Evolutionary conservation across 2,329 filamentous ascomycete species (phyloP).

Genomic region (Ceratocystis ficicola): DNA sequence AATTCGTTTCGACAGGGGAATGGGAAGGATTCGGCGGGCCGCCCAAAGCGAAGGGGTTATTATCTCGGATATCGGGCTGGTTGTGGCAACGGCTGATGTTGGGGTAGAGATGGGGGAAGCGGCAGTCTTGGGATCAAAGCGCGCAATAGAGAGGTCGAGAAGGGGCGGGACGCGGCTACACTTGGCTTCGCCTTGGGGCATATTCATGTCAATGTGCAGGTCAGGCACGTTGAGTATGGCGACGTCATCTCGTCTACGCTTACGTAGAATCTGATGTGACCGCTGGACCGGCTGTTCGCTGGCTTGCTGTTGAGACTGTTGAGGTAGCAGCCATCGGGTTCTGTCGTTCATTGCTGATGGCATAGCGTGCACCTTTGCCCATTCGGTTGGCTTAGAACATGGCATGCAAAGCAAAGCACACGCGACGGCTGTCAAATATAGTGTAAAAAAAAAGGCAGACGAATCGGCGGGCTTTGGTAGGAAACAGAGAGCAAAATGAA

Average conservation of each 20-base stretch:
- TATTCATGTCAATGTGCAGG: neutral
- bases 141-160: neutral
- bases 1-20: conserved; percentile 4
- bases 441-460: neutral
- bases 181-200: neutral
- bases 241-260: conserved; percentile 19
- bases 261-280: conserved; percentile 4
- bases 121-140: neutral
- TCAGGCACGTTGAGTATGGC: conserved; percentile 9
- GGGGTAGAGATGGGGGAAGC: neutral
- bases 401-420: neutral
- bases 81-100: neutral
- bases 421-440: too few relatives aligned
- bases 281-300: neutral
- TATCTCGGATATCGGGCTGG: neutral
- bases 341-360: conserved; percentile 7
- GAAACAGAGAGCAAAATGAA: too few relatives aligned
- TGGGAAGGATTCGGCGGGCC: conserved; percentile 11
- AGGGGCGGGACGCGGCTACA: neutral
- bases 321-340: neutral
- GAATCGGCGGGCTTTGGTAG: neutral
- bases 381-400: neutral
- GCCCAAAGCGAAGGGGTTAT: neutral
- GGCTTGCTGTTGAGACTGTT: neutral
- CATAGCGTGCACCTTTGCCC: neutral